Percentiles rank a stretch among this genome's conserved stretches.
Evolutionary conservation across 1,139 yeast genomes (phyloP).

Genomic region (Lipomyces yarrowii): DNA sequence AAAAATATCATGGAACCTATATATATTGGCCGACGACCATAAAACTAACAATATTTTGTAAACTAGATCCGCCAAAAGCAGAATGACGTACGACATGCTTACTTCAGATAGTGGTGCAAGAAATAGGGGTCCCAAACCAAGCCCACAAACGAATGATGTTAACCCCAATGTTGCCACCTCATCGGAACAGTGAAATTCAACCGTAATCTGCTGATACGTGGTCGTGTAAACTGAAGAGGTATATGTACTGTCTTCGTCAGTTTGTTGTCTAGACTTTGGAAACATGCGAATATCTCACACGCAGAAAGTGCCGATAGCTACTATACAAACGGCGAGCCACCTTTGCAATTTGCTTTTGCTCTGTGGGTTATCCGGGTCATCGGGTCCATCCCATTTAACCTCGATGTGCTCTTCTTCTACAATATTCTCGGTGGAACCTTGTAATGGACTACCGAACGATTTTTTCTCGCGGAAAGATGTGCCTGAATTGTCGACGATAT

Average conservation of each 20-base stretch:
- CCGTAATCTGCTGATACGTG: slow-evolving; percentile 20
- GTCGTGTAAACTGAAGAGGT: neutral
- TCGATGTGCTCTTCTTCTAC: slow-evolving; percentile 31
- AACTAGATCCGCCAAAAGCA: slow-evolving; percentile 43
- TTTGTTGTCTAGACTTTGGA: slow-evolving; percentile 47
- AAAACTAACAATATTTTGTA: slow-evolving; percentile 45
- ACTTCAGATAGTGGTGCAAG: slow-evolving; percentile 75
- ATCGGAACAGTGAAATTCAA: slow-evolving; percentile 15
- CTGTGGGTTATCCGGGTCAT: slow-evolving; percentile 62
- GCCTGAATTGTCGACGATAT: neutral
- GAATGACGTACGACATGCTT: slow-evolving; percentile 52
- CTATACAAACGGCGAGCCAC: neutral
- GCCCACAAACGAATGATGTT: slow-evolving; percentile 61
- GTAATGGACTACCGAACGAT: neutral
- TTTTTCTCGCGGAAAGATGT: slow-evolving; percentile 22
- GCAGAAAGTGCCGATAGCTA: neutral
- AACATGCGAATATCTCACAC: neutral
- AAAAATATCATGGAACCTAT: slow-evolving; percentile 60
- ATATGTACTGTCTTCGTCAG: slow-evolving; percentile 25
- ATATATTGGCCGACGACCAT: slow-evolving; percentile 68
- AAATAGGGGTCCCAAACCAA: slow-evolving; percentile 67
- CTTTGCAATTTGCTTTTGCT: slow-evolving; percentile 39
- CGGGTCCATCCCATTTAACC: slow-evolving; percentile 57
- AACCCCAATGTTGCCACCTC: slow-evolving; percentile 21
- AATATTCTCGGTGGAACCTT: neutral